Evolutionary conservation across 306 rosid species (phyloP), one percentile per base, ranked within the genome.

Genomic region (Medicago arabica): DNA sequence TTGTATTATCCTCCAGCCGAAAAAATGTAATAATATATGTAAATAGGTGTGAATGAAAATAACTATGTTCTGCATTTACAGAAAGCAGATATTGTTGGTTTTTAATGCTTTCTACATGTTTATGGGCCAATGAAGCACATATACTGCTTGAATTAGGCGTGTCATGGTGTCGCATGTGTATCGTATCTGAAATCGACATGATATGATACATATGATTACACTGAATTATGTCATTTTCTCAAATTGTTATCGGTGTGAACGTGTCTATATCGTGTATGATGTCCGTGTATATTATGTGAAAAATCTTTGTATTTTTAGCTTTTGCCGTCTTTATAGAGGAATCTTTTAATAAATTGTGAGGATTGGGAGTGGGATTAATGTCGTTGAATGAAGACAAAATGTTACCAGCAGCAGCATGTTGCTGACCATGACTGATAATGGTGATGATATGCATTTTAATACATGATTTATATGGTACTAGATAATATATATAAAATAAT

Each of bases 11-110:
- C 39, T 23, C 71, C 64, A 59, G 25, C 63, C 41, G 40, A 19
- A 55, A 49, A 55, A 43, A 67, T 66, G 61, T 57, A 28, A 75
- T 46, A 68, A 18, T 36, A 61, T 61, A 59, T 77, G 80, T 67
- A 78, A 16, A 78, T 80, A 34, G 69, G 75, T 18, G 75, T 18
- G 76, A 70, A 70, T 67, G 54, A 50, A 28, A 53, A 69, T 69
- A 77, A 68, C 62, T 78, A 39, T 40, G 8, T 61, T 78, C 5
- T 74, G 69, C 19, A 40, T 15, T 36, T 39, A 31, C 44, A 61
- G 39, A 28, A 31, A 58, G 19, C 34, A 28, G 19, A 79, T 43
- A 61, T 12, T 49, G 31, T 73, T 47, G 50, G 34, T 47, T 72
- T 13, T 36, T 14, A 16, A 34, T 15, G 39, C 55, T 36, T 47